Evolutionary conservation across 352 stramenopile species (phyloP), one percentile per base, ranked within the genome.

Genomic region (Aphanomyces cochlioides): DNA sequence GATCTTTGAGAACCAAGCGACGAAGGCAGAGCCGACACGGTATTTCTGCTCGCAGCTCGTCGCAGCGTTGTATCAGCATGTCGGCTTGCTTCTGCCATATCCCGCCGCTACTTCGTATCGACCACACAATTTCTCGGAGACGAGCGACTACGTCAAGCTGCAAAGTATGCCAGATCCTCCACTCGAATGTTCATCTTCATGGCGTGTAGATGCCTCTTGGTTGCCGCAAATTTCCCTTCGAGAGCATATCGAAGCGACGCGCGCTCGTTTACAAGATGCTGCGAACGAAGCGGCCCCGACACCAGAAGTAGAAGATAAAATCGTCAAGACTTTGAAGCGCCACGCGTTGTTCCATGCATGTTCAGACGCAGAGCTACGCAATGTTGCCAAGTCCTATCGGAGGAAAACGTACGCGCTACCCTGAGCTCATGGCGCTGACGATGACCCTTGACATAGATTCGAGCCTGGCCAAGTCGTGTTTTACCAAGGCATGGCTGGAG

Each of bases 31-130:
- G 10, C 71, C 73, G 48, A 76, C 73, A 63, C 90, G 91, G 59
- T 84, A 88, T 75, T 94, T 93, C 68, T 95, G 88, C 75, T 93
- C 86, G 43, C 85, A 95, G 68, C 75, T 95, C 38, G 83, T 90
- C 7, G 86, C 88, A 0, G 77, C 78, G 1, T 68, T 95, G 50
- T 95, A 94, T 69, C 88, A 95, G 71, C 82, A 93, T 40, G 67
- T 95, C 2, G 85, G 84, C 3, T 58, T 94, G 8, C 61, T 95
- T 47, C 67, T 94, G 56, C 86, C 82, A 39, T 95, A 95, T 59
- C 88, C 88, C 47, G 90, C 86, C 19, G 79, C 86, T 0, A 93
- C 90, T 57, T 95, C 85, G 66, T 95, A 95, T 67, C 68, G 93
- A 48, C 88, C 86, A n/a, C 92, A 95, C 74, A 85, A 95, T 58